These are phyloP conservation scores for Yamadazyma friedrichii DNA, from an alignment of 1,139 yeast genomes.

Conservation along the genomic window DNA sequence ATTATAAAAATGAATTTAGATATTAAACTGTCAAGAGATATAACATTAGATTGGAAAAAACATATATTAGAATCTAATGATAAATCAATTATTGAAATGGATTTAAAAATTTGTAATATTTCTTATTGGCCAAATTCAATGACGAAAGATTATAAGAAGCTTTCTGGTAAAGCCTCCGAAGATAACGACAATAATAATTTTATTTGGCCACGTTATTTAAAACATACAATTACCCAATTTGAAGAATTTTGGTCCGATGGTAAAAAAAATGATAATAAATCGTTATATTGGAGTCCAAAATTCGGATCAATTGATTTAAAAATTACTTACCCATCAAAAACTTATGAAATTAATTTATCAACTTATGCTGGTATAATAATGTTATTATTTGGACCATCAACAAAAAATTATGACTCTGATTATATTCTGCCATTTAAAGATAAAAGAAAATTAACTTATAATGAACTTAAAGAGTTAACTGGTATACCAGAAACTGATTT, in stretches of 20 bases:
- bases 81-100: conserved; percentile 34
- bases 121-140: conserved; percentile 50
- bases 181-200: conserved; percentile 21
- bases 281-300: conserved; percentile 79
- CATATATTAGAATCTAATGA: conserved; percentile 19
- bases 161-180: conserved; percentile 31
- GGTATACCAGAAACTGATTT: conserved; percentile 73
- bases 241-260: conserved; percentile 49
- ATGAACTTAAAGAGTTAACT: conserved; percentile 65
- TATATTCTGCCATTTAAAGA: conserved; percentile 50
- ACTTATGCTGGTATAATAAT: conserved; percentile 78
- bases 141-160: conserved; percentile 58
- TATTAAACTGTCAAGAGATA: conserved; percentile 63
- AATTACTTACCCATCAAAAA: conserved; percentile 60
- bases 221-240: conserved; percentile 36
- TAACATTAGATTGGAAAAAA: conserved; percentile 53
- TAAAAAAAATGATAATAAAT: conserved; percentile 69
- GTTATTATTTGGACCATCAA: conserved; percentile 61
- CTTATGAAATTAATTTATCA: conserved; percentile 80
- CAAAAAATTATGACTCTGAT: conserved; percentile 17
- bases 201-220: conserved; percentile 43
- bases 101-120: conserved; percentile 54
- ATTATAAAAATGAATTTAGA: conserved; percentile 90
- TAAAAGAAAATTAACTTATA: conserved; percentile 42
- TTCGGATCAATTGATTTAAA: conserved; percentile 80